Evolutionary conservation across 225 moss, liverwort and hornwort genomes (phyloP).

Genomic region (Anthoceros angustus): DNA sequence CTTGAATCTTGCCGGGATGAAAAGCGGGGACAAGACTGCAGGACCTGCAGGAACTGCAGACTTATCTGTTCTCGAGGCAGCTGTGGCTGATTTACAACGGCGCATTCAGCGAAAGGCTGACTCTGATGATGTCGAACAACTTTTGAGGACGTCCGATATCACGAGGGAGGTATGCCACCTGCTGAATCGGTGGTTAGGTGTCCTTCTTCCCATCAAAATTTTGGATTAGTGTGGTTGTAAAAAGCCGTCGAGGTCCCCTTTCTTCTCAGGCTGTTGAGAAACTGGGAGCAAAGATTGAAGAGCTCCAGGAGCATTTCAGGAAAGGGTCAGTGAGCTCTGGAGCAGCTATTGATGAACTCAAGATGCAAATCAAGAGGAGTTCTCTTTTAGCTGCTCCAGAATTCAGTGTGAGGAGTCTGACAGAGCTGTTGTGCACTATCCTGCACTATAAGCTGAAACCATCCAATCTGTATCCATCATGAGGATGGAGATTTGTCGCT

Average conservation of each 20-base stretch:
- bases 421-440: background rate
- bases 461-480: background rate
- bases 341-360: constrained; percentile 30
- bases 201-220: no score
- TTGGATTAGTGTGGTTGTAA: background rate
- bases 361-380: constrained; percentile 17
- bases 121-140: constrained; percentile 35
- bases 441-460: background rate
- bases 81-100: constrained; percentile 20
- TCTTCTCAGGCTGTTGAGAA: constrained; percentile 14
- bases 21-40: constrained; percentile 1
- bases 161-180: constrained; percentile 21
- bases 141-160: constrained; percentile 21
- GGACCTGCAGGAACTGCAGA: background rate
- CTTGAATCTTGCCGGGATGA: constrained; percentile 5
- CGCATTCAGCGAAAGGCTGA: constrained; percentile 37
- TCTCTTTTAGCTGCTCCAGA: constrained; percentile 8
- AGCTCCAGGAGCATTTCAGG: background rate
- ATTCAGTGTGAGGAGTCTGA: constrained; percentile 14
- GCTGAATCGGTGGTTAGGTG: background rate
- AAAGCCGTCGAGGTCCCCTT: constrained; percentile 4
- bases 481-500: no score
- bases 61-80: background rate
- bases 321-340: constrained; percentile 8
- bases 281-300: constrained; percentile 11